Evolutionary conservation across 116 monocot species (phyloP).

Genomic region (Cymodocea nodosa): DNA sequence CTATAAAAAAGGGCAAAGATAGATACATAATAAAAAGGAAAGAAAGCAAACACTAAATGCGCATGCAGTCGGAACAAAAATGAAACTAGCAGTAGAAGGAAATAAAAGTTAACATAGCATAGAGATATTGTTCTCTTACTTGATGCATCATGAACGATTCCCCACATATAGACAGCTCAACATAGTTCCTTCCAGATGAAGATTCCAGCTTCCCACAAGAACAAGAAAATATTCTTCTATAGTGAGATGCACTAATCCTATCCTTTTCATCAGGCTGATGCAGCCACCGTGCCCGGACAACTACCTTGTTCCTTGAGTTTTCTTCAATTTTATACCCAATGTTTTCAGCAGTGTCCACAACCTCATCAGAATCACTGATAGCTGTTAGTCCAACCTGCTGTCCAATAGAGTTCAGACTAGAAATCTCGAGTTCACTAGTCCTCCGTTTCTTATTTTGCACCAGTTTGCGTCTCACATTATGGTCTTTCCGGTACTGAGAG

Average conservation of each 20-base stretch:
- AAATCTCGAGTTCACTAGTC: constrained; percentile 6
- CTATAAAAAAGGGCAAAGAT: no score
- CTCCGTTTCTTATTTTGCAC: not conserved
- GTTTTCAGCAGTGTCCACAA: constrained; percentile 4
- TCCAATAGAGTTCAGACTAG: constrained; percentile 8
- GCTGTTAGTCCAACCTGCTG: constrained; percentile 8
- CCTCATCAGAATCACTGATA: constrained; percentile 19
- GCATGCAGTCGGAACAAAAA: no score
- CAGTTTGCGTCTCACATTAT: constrained; percentile 10
- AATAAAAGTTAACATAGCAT: no score
- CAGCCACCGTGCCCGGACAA: constrained; percentile 67
- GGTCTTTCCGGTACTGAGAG: constrained; percentile 52
- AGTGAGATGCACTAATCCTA: constrained; percentile 68
- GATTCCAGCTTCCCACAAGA: constrained; percentile 59
- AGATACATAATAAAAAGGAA: no score
- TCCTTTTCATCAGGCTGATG: constrained; percentile 84
- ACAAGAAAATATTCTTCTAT: constrained; percentile 59
- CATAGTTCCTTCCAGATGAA: constrained; percentile 35
- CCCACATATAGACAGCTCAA: constrained; percentile 74
- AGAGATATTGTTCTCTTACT: constrained; percentile 21
- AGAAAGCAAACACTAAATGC: no score
- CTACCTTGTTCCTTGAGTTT: constrained; percentile 4
- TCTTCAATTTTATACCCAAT: constrained; percentile 8
- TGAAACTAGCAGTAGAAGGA: no score
- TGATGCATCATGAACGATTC: constrained; percentile 98